phyloP scores from a whole-genome alignment of 495 filamentous ascomycete genomes.

The Annulohypoxylon maeteangense region DNA sequence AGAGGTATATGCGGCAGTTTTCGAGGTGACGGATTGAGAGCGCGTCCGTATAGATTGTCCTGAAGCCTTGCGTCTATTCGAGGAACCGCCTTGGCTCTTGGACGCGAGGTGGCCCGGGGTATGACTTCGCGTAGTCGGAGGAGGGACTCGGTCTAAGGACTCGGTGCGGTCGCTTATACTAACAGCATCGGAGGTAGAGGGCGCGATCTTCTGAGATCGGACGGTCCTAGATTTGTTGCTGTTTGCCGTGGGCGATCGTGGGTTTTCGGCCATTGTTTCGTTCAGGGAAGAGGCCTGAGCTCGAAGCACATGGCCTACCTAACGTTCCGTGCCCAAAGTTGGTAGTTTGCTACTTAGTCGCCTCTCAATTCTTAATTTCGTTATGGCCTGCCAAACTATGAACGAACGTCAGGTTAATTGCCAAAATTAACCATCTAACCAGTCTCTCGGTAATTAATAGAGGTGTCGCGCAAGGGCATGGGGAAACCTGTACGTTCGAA shows the following conservation, averaged over 20 bases:
- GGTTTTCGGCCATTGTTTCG: slow-evolving; percentile 47
- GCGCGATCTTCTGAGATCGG: slow-evolving; percentile 45
- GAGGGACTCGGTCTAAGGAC: slow-evolving; percentile 35
- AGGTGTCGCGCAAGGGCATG: slow-evolving; percentile 30
- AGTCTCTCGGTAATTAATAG: slow-evolving; percentile 29
- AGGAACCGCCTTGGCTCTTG: slow-evolving; percentile 52
- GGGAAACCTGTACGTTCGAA: slow-evolving; percentile 3
- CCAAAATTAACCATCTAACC: slow-evolving; percentile 34
- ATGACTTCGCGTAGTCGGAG: slow-evolving; percentile 59
- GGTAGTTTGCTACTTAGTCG: neutral
- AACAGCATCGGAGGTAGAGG: slow-evolving; percentile 34
- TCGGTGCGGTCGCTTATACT: slow-evolving; percentile 45
- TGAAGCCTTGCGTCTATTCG: slow-evolving; percentile 58
- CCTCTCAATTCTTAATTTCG: neutral
- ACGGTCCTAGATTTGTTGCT: slow-evolving; percentile 41
- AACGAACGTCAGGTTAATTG: slow-evolving; percentile 21
- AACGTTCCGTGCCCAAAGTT: slow-evolving; percentile 15
- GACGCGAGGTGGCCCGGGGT: slow-evolving; percentile 65
- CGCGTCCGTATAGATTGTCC: slow-evolving; percentile 61
- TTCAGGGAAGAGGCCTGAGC: slow-evolving; percentile 18
- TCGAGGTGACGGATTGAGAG: slow-evolving; percentile 56
- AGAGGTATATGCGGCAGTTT: slow-evolving; percentile 46
- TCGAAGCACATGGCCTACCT: slow-evolving; percentile 34
- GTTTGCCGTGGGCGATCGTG: slow-evolving; percentile 42
- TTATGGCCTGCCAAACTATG: slow-evolving; percentile 19